Base-by-base conservation (phyloP, 345 rosid species). In the Eucalyptus erythrocorys region DNA sequence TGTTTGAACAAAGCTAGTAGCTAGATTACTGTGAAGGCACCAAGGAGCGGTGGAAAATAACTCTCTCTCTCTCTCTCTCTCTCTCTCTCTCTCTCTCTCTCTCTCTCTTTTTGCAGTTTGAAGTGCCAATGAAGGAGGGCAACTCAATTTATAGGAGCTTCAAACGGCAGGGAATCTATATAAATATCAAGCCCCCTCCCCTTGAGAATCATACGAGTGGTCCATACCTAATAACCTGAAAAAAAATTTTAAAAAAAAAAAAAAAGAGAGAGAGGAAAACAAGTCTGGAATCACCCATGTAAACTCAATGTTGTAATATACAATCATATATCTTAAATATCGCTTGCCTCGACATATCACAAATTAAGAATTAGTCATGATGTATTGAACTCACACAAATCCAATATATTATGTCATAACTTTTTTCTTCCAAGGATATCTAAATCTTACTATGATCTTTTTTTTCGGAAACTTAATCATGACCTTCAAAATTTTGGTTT, bases 331-430 rank as follows among this genome's bases (percentile, higher is more conserved):
- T 59, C 32, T 16, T 59, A 2, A 27, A 27, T 15, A 27, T 11
- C 3, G 66, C 32, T 26, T 26, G 66, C 66, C 66, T 59, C 0
- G 0, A 59, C 32, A 59, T 3, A 59, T 27, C 4, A 16, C 7
- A 12, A 12, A 5, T 59, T 26, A 59, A 59, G 32, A 59, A 59
- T 27, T 12, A 6, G 15, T 12, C 1, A 1, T 27, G n/a, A 27
- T 59, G 32, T 27, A 59, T 27, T 59, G 32, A 59, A 59, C 15
- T 59, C 32, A 12, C 66, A 59, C 8, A 0, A 59, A 59, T 59
- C 8, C 32, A 59, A 59, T 59, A 59, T 59, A 11, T 26, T 2
- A 59, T 59, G n/a, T 27, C 8, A 27, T 59, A 27, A 59, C 32
- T 26, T 59, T 59, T 59, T 59, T 24, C 32, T 59, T 59, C 32